Evolutionary conservation across 352 stramenopile genomes (phyloP), one percentile per base, ranked within the genome.

Genomic region (Plasmopara viticola): DNA sequence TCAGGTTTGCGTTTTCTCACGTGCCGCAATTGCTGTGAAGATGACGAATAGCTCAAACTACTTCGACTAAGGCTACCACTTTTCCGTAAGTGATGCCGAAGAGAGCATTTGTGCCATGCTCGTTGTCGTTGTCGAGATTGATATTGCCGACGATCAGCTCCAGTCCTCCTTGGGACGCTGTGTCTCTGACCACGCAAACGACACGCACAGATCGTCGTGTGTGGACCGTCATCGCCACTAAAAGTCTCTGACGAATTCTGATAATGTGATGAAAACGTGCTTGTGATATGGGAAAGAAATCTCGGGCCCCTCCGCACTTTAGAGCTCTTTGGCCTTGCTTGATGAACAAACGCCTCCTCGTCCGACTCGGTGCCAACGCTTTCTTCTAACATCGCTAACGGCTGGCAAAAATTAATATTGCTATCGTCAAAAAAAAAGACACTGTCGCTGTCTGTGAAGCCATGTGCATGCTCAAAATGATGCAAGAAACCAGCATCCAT

Each of bases 401-500:
- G 66, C 18, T 82, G 71, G 28, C 66, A 72, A 25, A 73, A 68
- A 9, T 59, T 52, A 31, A 76, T 73, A 46, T 64, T 78, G 20
- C 51, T 42, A 44, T 72, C 43, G 52, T 86, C 72, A n/a, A 87
- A 84, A 17, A 70, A 81, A 53, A 84, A 85, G 30, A 69, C 49
- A 1, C 61, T 41, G 15, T 52, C 51, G 49, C 13, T 70, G 28
- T 58, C 42, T 44, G 73, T 62, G 38, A 82, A 83, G 7, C 58
- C 41, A 6, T 53, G 60, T 2, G 64, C 53, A 37, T 87, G 77
- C 9, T 45, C 49, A 33, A 70, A 8, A 48, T 83, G 71, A 33
- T 85, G 74, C 60, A 85, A 43, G 35, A 78, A 69, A 0, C 74
- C 71, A 5, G 73, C 60, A 40, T 77, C 70, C 73, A 84, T 81